Percentiles rank a stretch among this genome's conserved stretches.
These are phyloP conservation scores for Gastrodia elata DNA, from an alignment of 106 monocot species.

Conservation along the genomic window DNA sequence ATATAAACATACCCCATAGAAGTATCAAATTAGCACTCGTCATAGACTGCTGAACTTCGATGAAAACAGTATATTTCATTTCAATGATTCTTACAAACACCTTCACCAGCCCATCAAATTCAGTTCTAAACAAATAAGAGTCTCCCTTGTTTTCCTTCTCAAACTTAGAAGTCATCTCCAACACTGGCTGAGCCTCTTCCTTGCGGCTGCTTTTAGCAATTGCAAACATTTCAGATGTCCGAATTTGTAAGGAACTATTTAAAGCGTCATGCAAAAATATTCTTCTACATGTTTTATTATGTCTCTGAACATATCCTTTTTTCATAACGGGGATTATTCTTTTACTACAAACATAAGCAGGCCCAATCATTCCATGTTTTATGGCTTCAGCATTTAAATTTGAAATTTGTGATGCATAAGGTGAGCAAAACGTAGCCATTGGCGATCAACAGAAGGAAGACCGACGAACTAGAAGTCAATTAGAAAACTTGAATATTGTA, in stretches of 20 bases:
- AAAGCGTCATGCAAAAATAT: neutral
- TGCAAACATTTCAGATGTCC: constrained; percentile 9
- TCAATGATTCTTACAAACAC: constrained; percentile 32
- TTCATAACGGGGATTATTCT: neutral
- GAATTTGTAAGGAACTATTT: neutral
- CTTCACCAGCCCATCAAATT: constrained; percentile 45
- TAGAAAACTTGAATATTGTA: neutral
- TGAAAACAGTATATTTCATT: constrained; percentile 22
- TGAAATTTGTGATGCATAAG: neutral
- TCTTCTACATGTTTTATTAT: neutral
- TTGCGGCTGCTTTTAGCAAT: constrained; percentile 7
- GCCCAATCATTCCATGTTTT: neutral
- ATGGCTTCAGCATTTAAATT: neutral
- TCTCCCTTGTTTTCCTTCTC: constrained; percentile 10
- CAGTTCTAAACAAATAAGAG: constrained; percentile 48
- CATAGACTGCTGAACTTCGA: constrained; percentile 40
- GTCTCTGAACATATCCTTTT: neutral
- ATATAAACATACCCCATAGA: constrained; percentile 46
- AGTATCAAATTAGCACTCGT: constrained; percentile 25
- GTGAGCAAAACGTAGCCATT: neutral
- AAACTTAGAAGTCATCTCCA: neutral
- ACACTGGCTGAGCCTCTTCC: constrained; percentile 6
- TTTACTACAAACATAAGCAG: neutral
- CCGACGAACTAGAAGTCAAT: neutral
- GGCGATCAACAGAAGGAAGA: neutral